Percentiles rank a stretch among this genome's conserved stretches.
These are phyloP conservation scores for Yamadazyma dendronema DNA, from an alignment of 1,139 yeast species.

Conservation along the genomic window DNA sequence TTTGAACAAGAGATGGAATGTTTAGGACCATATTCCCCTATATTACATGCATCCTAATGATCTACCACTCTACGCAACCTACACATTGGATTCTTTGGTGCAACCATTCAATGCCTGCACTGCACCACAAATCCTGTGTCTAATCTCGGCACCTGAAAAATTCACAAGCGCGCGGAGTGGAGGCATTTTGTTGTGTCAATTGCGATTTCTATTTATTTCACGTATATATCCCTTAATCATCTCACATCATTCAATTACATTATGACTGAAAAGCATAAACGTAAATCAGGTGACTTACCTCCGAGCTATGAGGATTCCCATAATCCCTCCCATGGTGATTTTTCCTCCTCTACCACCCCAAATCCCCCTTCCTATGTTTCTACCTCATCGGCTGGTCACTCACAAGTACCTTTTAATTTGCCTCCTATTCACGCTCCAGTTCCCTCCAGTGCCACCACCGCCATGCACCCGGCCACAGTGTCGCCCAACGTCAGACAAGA, in stretches of 20 bases:
- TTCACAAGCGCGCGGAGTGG: slow-evolving; percentile 10
- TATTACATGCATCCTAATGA: neutral
- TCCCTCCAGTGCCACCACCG: neutral
- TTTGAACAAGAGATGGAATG: slow-evolving; percentile 28
- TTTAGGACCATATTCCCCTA: slow-evolving; percentile 14
- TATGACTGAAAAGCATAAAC: slow-evolving; percentile 5
- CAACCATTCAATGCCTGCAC: too few species aligned
- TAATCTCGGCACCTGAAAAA: neutral
- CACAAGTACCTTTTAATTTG: slow-evolving; percentile 2
- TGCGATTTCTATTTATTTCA: slow-evolving; percentile 4
- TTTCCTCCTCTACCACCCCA: neutral
- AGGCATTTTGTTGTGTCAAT: slow-evolving; percentile 1
- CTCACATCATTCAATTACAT: neutral
- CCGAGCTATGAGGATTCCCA: slow-evolving; percentile 5
- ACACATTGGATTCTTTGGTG: too few species aligned
- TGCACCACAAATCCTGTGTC: too few species aligned
- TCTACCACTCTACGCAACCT: too few species aligned
- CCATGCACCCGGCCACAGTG: neutral
- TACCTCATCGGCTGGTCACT: neutral
- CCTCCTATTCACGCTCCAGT: slow-evolving; percentile 6
- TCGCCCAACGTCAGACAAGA: neutral
- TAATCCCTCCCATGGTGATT: neutral
- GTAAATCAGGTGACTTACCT: slow-evolving; percentile 6
- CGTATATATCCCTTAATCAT: slow-evolving; percentile 1
- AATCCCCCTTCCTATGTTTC: neutral